Percentiles rank a stretch among this genome's conserved stretches.
These are phyloP conservation scores for Amanita exitialis DNA, from an alignment of 768 basidiomycete genomes.

Conservation along the genomic window DNA sequence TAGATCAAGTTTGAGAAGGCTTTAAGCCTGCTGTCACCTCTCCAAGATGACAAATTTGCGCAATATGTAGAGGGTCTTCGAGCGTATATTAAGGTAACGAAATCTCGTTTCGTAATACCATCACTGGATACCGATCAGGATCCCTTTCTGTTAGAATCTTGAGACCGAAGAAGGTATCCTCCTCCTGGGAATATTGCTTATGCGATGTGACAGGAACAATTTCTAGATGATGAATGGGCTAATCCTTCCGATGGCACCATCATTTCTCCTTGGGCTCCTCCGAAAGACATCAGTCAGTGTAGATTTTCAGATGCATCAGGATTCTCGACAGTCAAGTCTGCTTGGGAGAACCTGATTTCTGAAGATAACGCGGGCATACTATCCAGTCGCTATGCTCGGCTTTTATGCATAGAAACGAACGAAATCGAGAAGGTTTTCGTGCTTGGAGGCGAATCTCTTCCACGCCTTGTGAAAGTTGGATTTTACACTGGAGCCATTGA, in stretches of 20 bases:
- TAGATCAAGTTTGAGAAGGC: slow-evolving; percentile 1
- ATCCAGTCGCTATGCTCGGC: background rate
- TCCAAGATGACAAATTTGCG: background rate
- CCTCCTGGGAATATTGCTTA: background rate
- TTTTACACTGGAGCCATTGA: background rate
- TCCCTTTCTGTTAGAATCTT: background rate
- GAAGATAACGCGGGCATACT: background rate
- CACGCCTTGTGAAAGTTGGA: background rate
- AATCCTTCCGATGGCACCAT: background rate
- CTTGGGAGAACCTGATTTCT: background rate
- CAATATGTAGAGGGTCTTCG: slow-evolving; percentile 1
- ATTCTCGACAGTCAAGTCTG: background rate
- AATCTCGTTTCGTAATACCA: background rate
- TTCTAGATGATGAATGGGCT: slow-evolving; percentile 1
- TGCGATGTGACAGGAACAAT: background rate
- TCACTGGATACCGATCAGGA: background rate
- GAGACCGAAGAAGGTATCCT: slow-evolving; percentile 1
- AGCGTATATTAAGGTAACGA: background rate
- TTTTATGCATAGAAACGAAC: background rate
- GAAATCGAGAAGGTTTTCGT: background rate
- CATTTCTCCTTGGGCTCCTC: background rate
- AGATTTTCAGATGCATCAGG: background rate
- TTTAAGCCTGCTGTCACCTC: background rate
- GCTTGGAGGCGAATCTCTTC: background rate
- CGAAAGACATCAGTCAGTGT: background rate